Evolutionary conservation across 192 early-diverging fungal species (phyloP).

Genomic region (Coemansia interrupta): DNA sequence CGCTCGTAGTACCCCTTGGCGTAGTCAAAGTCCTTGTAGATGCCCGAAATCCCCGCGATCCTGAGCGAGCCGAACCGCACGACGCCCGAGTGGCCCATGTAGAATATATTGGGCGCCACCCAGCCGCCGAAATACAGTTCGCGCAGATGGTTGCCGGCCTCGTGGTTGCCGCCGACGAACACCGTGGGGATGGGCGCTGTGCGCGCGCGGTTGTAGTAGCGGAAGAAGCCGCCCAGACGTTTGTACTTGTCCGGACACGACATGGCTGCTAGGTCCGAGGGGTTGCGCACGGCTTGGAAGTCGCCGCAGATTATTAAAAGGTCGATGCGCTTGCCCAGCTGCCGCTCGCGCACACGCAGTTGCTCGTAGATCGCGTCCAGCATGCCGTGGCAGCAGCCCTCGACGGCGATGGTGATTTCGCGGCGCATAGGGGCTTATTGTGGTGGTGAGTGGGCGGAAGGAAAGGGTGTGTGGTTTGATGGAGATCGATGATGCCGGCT

Average conservation of each 20-base stretch:
- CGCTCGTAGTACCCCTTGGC: constrained; percentile 67
- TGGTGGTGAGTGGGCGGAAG: background rate
- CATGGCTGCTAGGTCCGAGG: constrained; percentile 72
- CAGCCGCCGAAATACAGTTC: constrained; percentile 97
- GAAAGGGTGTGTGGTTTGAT: too few species aligned
- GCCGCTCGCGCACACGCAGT: constrained; percentile 51
- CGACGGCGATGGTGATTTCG: constrained; percentile 70
- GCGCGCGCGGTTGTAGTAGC: constrained; percentile 86
- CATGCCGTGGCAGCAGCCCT: constrained; percentile 96
- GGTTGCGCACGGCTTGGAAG: constrained; percentile 90
- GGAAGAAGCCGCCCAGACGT: constrained; percentile 79
- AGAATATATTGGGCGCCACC: constrained; percentile 92
- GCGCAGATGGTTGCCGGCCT: constrained; percentile 89
- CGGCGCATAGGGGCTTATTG: constrained; percentile 15
- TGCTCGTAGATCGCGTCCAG: constrained; percentile 85
- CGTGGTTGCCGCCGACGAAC: constrained; percentile 99
- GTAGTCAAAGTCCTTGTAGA: constrained; percentile 69
- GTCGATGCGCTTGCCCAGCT: constrained; percentile 70
- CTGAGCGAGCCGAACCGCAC: constrained; percentile 84
- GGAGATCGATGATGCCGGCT: too few species aligned
- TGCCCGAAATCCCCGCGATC: constrained; percentile 91
- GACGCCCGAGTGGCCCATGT: constrained; percentile 81
- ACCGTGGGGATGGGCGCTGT: constrained; percentile 82
- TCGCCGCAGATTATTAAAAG: constrained; percentile 96
- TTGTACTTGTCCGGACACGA: constrained; percentile 86